A percentile compares a stretch with the other conserved stretches of the same genome.
These are phyloP conservation scores for Microbotryum silenes-acaulis DNA, from an alignment of 1,284 basidiomycete species.

Conservation along the genomic window DNA sequence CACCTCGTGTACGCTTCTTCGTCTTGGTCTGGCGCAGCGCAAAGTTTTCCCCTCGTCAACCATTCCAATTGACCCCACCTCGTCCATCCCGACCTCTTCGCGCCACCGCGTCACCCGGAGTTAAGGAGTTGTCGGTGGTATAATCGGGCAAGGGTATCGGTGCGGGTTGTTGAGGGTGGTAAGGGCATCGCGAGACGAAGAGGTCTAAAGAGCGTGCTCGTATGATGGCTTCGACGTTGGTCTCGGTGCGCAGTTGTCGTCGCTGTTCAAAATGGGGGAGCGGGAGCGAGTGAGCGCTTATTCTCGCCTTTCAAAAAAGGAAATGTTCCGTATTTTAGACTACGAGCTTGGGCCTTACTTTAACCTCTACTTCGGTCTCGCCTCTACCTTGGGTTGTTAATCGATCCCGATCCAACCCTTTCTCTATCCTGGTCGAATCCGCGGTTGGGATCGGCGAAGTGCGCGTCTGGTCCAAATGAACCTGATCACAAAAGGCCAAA, in stretches of 20 bases:
- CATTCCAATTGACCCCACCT: constrained; percentile 4
- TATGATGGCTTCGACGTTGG: constrained; percentile 22
- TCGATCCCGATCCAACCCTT: background rate
- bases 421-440: constrained; percentile 2
- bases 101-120: background rate
- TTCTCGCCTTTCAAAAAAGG: background rate
- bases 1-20: no score
- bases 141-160: background rate
- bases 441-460: no score
- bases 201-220: constrained; percentile 20
- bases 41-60: background rate
- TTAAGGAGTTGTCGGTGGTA: background rate
- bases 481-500: constrained; percentile 19
- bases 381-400: background rate
- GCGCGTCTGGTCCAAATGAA: background rate
- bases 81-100: background rate
- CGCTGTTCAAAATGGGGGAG: background rate
- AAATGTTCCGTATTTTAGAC: background rate
- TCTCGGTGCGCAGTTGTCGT: constrained; percentile 12
- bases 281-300: background rate
- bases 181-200: constrained; percentile 22
- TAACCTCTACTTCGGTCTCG: constrained; percentile 9
- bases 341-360: constrained; percentile 11
- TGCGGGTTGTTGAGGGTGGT: constrained; percentile 8
- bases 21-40: no score